Conservation (phyloP, 1,284 basidiomycete genomes). For the Fomes fomentarius region DNA sequence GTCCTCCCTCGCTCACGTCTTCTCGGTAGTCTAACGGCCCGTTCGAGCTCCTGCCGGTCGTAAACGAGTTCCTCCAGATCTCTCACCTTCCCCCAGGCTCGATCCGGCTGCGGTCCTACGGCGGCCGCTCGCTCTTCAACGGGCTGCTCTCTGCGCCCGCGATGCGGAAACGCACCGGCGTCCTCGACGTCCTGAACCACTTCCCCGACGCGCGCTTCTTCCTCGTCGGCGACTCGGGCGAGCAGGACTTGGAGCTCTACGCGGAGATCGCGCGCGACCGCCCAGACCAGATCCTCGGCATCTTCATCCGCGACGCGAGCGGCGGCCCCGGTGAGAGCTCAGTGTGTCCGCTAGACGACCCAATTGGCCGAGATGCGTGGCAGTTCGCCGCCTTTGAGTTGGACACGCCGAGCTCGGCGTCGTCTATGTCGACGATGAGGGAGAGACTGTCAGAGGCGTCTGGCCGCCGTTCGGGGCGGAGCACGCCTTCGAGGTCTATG, state of each 20-base stretch:
- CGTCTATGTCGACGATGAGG: too few species aligned
- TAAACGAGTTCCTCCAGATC: slow-evolving; percentile 78
- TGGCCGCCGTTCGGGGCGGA: slow-evolving; percentile 5
- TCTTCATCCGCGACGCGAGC: slow-evolving; percentile 80
- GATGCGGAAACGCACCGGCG: slow-evolving; percentile 77
- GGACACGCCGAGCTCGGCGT: slow-evolving; percentile 7
- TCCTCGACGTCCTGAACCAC: slow-evolving; percentile 76
- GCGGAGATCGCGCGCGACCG: slow-evolving; percentile 69
- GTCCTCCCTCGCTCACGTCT: background rate
- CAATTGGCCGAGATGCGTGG: slow-evolving; percentile 50
- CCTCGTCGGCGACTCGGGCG: slow-evolving; percentile 86
- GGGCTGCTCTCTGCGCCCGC: slow-evolving; percentile 77
- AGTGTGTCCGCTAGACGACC: slow-evolving; percentile 48
- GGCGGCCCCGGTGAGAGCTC: slow-evolving; percentile 34
- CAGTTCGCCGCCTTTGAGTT: slow-evolving; percentile 2
- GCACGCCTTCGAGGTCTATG: slow-evolving; percentile 19
- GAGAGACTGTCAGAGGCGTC: slow-evolving; percentile 2
- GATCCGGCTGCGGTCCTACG: slow-evolving; percentile 79
- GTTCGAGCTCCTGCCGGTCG: slow-evolving; percentile 80
- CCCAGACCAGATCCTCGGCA: slow-evolving; percentile 66
- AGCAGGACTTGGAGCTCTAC: slow-evolving; percentile 90
- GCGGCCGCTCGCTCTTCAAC: slow-evolving; percentile 79
- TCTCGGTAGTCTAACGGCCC: slow-evolving; percentile 80
- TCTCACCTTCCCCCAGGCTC: slow-evolving; percentile 75
- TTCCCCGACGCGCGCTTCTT: slow-evolving; percentile 80